These are phyloP conservation scores for Leccinum subspadiceum DNA, from an alignment of 1,284 basidiomycete species.

Conservation along the genomic window DNA sequence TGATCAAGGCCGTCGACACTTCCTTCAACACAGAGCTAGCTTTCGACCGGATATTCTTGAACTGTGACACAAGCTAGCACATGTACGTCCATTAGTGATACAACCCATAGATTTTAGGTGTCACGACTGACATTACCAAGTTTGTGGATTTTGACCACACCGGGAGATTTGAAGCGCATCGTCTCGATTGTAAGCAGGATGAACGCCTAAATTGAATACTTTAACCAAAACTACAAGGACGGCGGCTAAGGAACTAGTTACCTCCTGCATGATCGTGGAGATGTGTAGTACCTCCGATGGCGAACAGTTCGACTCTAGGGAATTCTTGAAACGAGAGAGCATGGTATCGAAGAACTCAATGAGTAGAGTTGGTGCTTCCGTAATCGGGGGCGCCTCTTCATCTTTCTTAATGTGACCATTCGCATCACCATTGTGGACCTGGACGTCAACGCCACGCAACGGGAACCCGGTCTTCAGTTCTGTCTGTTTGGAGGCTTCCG, in stretches of 20 bases:
- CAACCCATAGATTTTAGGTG: not conserved
- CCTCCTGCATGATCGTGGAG: constrained; percentile 73
- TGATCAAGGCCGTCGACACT: constrained; percentile 52
- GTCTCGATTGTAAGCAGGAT: constrained; percentile 65
- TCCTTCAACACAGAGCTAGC: constrained; percentile 53
- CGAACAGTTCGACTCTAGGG: constrained; percentile 35
- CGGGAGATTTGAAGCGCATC: constrained; percentile 64
- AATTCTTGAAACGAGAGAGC: constrained; percentile 48
- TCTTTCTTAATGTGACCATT: constrained; percentile 64
- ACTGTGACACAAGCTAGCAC: constrained; percentile 57
- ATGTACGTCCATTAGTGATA: constrained; percentile 4
- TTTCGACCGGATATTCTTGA: constrained; percentile 59
- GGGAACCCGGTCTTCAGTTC: constrained; percentile 69
- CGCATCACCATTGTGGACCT: constrained; percentile 41
- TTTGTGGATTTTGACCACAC: constrained; percentile 70
- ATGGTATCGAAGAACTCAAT: constrained; percentile 61
- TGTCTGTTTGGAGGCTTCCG: constrained; percentile 67
- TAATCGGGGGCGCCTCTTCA: constrained; percentile 61
- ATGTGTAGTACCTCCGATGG: constrained; percentile 63
- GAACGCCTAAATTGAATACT: constrained; percentile 49
- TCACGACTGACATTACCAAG: constrained; percentile 54
- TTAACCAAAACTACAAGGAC: constrained; percentile 8
- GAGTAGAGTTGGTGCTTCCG: constrained; percentile 56
- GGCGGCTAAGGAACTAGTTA: constrained; percentile 19
- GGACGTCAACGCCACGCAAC: constrained; percentile 57